phyloP scores from a whole-genome alignment of 1,284 basidiomycete species.

The Cryptococcus amylolentus region DNA sequence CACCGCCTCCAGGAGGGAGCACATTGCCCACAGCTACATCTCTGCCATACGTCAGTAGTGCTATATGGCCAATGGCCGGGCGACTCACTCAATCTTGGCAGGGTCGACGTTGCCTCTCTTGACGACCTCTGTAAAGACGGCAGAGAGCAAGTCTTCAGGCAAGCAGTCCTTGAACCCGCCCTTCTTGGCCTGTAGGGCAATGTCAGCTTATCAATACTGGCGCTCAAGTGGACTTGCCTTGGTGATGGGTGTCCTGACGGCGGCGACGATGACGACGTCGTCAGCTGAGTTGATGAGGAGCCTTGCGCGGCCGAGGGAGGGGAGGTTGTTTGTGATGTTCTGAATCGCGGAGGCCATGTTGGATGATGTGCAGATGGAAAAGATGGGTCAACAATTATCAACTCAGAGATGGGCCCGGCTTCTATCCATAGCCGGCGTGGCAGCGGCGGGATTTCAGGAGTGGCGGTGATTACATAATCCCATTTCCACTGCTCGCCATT shows the following conservation, averaged over 20 bases:
- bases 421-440: neutral
- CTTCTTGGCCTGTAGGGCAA: constrained; percentile 57
- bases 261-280: constrained; percentile 87
- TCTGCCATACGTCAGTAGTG: constrained; percentile 54
- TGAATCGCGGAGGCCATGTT: constrained; percentile 46
- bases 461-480: neutral
- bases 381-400: no score
- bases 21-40: constrained; percentile 92
- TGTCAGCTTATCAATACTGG: constrained; percentile 4
- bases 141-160: constrained; percentile 84
- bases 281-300: constrained; percentile 62
- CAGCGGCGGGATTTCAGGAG: neutral
- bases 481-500: neutral
- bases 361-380: neutral
- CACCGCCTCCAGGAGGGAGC: constrained; percentile 86
- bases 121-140: constrained; percentile 69
- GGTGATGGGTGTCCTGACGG: constrained; percentile 84
- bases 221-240: constrained; percentile 57
- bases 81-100: constrained; percentile 42
- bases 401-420: neutral
- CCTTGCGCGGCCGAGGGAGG: constrained; percentile 54
- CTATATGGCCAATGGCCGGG: constrained; percentile 52
- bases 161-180: constrained; percentile 92
- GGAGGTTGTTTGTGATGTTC: constrained; percentile 43
- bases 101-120: constrained; percentile 47